Evolutionary conservation across 768 basidiomycete genomes (phyloP).

Genomic region (Amanita pallidorosea): DNA sequence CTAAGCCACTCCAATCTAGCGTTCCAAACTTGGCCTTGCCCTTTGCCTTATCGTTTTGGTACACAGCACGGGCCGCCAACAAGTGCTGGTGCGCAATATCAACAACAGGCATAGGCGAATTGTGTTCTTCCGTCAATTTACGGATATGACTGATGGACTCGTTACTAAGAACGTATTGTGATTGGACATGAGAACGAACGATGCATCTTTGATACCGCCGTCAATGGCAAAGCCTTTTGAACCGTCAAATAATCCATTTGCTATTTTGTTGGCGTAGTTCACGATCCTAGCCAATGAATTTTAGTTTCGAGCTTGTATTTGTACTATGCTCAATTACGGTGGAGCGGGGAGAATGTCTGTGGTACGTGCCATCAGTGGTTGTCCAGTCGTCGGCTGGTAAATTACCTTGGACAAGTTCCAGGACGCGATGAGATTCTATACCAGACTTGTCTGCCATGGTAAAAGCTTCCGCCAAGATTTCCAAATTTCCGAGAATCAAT

Average conservation of each 20-base stretch:
- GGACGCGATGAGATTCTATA: conserved; percentile 52
- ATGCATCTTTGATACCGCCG: conserved; percentile 82
- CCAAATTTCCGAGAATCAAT: conserved; percentile 64
- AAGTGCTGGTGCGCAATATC: conserved; percentile 72
- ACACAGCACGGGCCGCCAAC: conserved; percentile 67
- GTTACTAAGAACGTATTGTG: neutral
- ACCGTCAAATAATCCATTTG: conserved; percentile 66
- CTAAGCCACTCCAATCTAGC: conserved; percentile 76
- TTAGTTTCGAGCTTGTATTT: neutral
- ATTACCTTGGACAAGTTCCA: conserved; percentile 47
- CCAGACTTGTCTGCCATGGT: conserved; percentile 82
- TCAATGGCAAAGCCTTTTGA: conserved; percentile 68
- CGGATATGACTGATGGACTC: conserved; percentile 45
- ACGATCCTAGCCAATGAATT: conserved; percentile 28
- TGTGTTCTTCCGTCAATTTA: conserved; percentile 50
- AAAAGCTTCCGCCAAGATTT: conserved; percentile 73
- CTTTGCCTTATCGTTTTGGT: conserved; percentile 35
- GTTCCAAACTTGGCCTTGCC: conserved; percentile 37
- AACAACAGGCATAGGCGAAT: conserved; percentile 61
- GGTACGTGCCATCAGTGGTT: neutral
- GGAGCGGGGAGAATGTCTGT: conserved; percentile 64
- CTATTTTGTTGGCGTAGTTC: conserved; percentile 57
- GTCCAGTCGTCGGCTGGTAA: neutral
- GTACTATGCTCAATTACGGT: conserved; percentile 20
- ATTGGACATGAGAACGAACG: conserved; percentile 23